Evolutionary conservation across 1,139 yeast species (phyloP).

Genomic region (Candida sp.): DNA sequence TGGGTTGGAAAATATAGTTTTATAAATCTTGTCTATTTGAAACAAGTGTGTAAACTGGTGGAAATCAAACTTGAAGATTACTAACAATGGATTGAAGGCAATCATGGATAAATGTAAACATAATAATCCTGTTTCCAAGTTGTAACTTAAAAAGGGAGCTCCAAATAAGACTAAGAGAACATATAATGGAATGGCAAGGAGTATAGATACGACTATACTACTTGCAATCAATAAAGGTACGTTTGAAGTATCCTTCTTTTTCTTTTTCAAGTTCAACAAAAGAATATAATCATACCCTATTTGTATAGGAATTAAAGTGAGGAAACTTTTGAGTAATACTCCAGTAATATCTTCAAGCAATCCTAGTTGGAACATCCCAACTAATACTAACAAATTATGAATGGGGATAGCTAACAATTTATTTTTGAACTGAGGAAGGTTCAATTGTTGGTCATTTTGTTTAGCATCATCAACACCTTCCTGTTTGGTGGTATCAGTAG

Average conservation of each 20-base stretch:
- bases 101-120: slow-evolving; percentile 65
- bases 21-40: slow-evolving; percentile 18
- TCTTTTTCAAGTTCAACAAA: slow-evolving; percentile 18
- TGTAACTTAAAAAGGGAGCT: slow-evolving; percentile 66
- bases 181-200: slow-evolving; percentile 52
- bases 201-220: slow-evolving; percentile 36
- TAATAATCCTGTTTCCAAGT: slow-evolving; percentile 59
- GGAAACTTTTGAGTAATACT: slow-evolving; percentile 25
- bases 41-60: slow-evolving; percentile 22
- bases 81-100: slow-evolving; percentile 61
- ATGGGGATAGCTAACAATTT: slow-evolving; percentile 39
- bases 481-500: slow-evolving; percentile 1
- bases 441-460: neutral
- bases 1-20: slow-evolving; percentile 28
- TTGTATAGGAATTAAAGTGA: slow-evolving; percentile 22
- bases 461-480: neutral
- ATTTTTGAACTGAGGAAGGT: slow-evolving; percentile 19
- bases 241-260: slow-evolving; percentile 21
- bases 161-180: slow-evolving; percentile 67
- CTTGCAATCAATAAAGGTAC: slow-evolving; percentile 29
- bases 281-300: slow-evolving; percentile 25
- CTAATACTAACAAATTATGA: slow-evolving; percentile 41
- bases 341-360: slow-evolving; percentile 25
- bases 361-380: slow-evolving; percentile 36
- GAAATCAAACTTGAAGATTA: slow-evolving; percentile 56